phyloP scores from a whole-genome alignment of 1,284 basidiomycete genomes.

The Somion occarium region DNA sequence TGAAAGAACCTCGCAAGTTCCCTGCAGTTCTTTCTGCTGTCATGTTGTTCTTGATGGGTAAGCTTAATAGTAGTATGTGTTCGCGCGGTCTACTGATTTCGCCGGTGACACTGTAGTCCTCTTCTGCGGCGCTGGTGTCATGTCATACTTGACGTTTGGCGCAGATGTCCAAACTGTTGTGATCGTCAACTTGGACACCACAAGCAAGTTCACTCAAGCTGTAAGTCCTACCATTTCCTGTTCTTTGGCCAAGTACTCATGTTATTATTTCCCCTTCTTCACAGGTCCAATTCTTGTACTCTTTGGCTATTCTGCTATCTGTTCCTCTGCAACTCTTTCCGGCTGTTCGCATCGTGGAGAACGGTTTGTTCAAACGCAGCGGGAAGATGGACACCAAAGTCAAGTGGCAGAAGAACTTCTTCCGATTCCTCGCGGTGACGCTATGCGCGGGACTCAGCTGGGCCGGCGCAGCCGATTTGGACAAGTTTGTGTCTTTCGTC shows the following conservation, averaged over 20 bases:
- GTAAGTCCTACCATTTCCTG: no score
- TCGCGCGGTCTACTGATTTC: conserved; percentile 11
- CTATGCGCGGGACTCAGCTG: conserved; percentile 77
- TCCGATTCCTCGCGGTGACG: conserved; percentile 76
- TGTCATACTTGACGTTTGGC: conserved; percentile 90
- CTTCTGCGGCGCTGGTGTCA: conserved; percentile 87
- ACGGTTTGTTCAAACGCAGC: conserved; percentile 89
- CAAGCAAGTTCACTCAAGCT: conserved; percentile 85
- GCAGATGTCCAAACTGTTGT: conserved; percentile 89
- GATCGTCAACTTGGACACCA: conserved; percentile 88
- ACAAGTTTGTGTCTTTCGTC: conserved; percentile 95
- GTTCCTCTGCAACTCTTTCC: conserved; percentile 97
- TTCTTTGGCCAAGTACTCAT: no score
- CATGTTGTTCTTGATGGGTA: conserved; percentile 78
- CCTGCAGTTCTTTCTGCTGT: conserved; percentile 85
- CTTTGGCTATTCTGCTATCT: conserved; percentile 91
- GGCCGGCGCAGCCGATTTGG: conserved; percentile 85
- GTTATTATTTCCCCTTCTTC: no score
- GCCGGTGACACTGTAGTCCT: conserved; percentile 43
- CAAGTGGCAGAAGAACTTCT: conserved; percentile 92
- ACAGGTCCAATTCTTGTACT: conserved; percentile 81
- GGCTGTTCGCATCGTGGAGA: conserved; percentile 95
- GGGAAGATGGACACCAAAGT: conserved; percentile 70
- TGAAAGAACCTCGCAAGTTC: conserved; percentile 94
- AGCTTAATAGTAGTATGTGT: conserved; percentile 17